Percentiles rank a stretch among this genome's conserved stretches.
Conservation (phyloP, 139 green algal genomes). For the Pedinophyceae sp. region DNA sequence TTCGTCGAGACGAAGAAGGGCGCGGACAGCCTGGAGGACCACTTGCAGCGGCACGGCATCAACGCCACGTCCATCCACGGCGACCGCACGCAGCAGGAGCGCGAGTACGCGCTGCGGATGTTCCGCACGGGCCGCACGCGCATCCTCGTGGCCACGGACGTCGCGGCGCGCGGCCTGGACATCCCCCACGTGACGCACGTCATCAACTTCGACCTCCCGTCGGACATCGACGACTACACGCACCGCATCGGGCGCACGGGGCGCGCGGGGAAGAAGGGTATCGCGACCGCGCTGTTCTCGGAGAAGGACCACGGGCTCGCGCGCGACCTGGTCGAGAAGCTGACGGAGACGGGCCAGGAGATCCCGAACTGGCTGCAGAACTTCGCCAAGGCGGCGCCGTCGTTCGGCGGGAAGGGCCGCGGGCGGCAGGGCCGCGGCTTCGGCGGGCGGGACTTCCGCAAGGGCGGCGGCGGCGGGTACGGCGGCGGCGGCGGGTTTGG, state of each 20-base stretch:
- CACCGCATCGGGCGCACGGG: slow-evolving; percentile 70
- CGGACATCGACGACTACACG: slow-evolving; percentile 77
- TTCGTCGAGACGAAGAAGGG: slow-evolving; percentile 97
- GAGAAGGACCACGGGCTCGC: slow-evolving; percentile 79
- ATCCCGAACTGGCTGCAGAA: slow-evolving; percentile 79
- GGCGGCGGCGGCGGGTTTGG: slow-evolving; percentile 6
- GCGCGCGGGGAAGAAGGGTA: slow-evolving; percentile 84
- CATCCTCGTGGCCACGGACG: slow-evolving; percentile 87
- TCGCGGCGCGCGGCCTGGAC: slow-evolving; percentile 87
- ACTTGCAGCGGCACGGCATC: slow-evolving; percentile 62
- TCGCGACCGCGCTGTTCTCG: slow-evolving; percentile 90
- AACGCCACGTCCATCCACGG: slow-evolving; percentile 89
- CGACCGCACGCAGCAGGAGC: slow-evolving; percentile 65
- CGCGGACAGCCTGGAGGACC: slow-evolving; percentile 89
- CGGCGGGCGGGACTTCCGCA: slow-evolving; percentile 77
- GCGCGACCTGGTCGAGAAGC: slow-evolving; percentile 48
- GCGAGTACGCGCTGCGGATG: slow-evolving; percentile 30
- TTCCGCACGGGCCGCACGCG: slow-evolving; percentile 71
- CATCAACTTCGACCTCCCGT: slow-evolving; percentile 71
- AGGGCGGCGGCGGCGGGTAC: slow-evolving; percentile 35
- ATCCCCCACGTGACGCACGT: slow-evolving; percentile 75
- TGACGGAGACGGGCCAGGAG: slow-evolving; percentile 86
- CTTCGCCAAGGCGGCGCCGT: slow-evolving; percentile 35
- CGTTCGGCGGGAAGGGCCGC: slow-evolving; percentile 31
- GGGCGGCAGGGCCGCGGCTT: slow-evolving; percentile 46